Percentiles rank a stretch among this genome's conserved stretches.
Conservation (phyloP, 345 rosid species). For the Adansonia digitata region DNA sequence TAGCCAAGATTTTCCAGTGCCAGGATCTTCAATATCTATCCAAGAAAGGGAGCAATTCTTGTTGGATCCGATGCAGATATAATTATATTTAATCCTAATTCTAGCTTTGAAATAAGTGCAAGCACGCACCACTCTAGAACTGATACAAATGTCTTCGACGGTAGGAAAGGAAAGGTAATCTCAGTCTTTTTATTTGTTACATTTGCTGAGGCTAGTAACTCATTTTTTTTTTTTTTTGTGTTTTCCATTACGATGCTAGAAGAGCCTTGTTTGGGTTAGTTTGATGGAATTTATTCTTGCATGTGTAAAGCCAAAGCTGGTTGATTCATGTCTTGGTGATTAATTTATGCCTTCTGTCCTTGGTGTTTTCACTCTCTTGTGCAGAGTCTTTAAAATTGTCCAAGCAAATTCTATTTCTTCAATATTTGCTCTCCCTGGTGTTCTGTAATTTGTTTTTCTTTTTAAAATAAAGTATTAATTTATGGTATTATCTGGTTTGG, state of each 20-base stretch:
- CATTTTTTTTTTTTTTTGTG: background rate
- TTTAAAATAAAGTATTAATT: background rate
- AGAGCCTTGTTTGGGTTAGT: background rate
- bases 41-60: constrained; percentile 90
- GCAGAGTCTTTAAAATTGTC: background rate
- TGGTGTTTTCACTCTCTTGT: background rate
- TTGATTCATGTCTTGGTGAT: background rate
- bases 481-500: background rate
- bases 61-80: constrained; percentile 97
- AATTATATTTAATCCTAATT: constrained; percentile 78
- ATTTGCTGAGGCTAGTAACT: background rate
- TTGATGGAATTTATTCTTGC: background rate
- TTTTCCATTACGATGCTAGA: background rate
- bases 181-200: background rate
- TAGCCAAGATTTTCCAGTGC: constrained; percentile 49
- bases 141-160: constrained; percentile 87
- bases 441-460: background rate
- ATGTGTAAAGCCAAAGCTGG: background rate
- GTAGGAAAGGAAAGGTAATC: constrained; percentile 71
- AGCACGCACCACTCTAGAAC: constrained; percentile 77
- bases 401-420: background rate
- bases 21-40: constrained; percentile 84
- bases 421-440: background rate
- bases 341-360: background rate
- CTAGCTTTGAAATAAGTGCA: constrained; percentile 66